These are phyloP conservation scores for Talaromyces liani DNA, from an alignment of 495 filamentous ascomycete species.

Conservation along the genomic window DNA sequence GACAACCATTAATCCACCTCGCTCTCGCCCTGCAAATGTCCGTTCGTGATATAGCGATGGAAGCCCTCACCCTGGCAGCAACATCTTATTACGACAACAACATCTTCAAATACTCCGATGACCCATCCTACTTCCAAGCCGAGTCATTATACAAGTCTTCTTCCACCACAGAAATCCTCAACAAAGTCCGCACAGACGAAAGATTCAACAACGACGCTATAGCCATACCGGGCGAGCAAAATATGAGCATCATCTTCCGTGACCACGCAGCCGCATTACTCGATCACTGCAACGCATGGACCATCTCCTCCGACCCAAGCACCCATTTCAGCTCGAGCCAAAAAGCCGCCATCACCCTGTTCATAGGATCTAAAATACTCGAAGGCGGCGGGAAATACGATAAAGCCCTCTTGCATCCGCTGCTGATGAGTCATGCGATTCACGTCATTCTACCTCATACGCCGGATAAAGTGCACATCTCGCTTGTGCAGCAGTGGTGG, in stretches of 20 bases:
- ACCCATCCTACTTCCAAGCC: slow-evolving; percentile 53
- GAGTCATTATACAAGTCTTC: slow-evolving; percentile 40
- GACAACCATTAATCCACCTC: slow-evolving; percentile 81
- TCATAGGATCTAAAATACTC: slow-evolving; percentile 52
- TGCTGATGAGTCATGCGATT: slow-evolving; percentile 82
- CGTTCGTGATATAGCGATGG: slow-evolving; percentile 73
- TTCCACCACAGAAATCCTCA: slow-evolving; percentile 59
- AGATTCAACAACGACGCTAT: slow-evolving; percentile 51
- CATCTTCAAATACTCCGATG: slow-evolving; percentile 72
- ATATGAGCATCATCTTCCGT: slow-evolving; percentile 60
- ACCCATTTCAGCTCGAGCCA: slow-evolving; percentile 73
- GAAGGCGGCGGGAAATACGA: slow-evolving; percentile 48
- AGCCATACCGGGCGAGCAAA: slow-evolving; percentile 46
- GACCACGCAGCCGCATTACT: slow-evolving; percentile 61
- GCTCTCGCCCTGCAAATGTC: slow-evolving; percentile 81
- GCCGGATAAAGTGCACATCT: slow-evolving; percentile 62
- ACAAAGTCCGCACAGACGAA: slow-evolving; percentile 45
- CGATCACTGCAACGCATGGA: slow-evolving; percentile 86
- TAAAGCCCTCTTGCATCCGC: slow-evolving; percentile 74
- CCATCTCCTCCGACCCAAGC: slow-evolving; percentile 48
- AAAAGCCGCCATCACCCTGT: slow-evolving; percentile 61
- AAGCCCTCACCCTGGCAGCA: slow-evolving; percentile 64
- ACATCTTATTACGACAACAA: slow-evolving; percentile 64
- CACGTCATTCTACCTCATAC: slow-evolving; percentile 75
- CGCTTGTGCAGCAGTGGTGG: slow-evolving; percentile 81